Base-by-base conservation (phyloP, 768 basidiomycete species). In the Boletellus sp. region DNA sequence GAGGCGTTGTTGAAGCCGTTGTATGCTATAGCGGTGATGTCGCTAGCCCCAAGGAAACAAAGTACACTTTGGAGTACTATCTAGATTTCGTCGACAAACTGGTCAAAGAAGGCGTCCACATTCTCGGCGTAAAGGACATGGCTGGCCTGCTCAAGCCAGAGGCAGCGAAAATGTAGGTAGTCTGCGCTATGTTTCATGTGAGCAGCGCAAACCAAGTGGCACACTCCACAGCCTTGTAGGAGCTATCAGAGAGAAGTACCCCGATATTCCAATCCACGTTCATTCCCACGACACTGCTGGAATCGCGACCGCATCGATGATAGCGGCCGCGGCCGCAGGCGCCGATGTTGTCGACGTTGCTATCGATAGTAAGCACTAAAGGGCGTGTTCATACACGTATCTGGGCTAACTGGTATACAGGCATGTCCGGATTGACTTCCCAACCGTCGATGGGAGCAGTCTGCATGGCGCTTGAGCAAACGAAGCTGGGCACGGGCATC, bases 241-340 rank as follows among this genome's bases (percentile, higher is more conserved):
- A 57, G 87, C 94, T 12, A 95, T 99, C 70, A 83, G 96, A 65
- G 83, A 90, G 74, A 94, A 91, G 60, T 88, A 98, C 71, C 96
- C 96, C 35, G 94, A 96, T 66, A 80, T 99, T 48, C 94, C 96
- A 26, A 98, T 99, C 68, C 96, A 99, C 68, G 95, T 99, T 33
- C 96, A 99, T 74, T 97, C 96, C 12, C 96, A 99, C 70, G 96
- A 99, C 71, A 99, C 96, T 24, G 96, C 96, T 45, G 96, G 96
- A 71, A 98, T 99, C 61, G 90, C 96, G 24, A 78, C 91, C 42
- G 92, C 95, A n/a, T 93, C 88, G 63, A 98, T 98, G 96, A 72
- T 99, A 52, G 96, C 96, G 4, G 83, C 82, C 20, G 96, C 96
- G 3, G 85, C 87, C 10, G 96, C 96, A n/a, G 96, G 96, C 56